Conservation (phyloP, 2,329 filamentous ascomycete species). For the Bipolaris gigantea region DNA sequence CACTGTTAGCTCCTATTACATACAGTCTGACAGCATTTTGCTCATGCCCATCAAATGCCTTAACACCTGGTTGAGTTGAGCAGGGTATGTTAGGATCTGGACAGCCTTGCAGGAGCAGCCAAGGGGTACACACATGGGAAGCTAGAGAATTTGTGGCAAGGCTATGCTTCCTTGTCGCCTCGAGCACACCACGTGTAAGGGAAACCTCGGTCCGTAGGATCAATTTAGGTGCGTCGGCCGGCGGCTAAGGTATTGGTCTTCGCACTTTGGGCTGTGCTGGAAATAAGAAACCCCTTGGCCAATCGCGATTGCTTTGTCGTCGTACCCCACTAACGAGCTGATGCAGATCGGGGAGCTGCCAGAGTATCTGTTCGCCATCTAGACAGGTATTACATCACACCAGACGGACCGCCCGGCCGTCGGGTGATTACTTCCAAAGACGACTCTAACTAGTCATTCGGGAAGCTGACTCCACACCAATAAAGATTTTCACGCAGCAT, state of each 20-base stretch:
- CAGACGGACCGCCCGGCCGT: slow-evolving; percentile 38
- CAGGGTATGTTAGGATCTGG: slow-evolving; percentile 1
- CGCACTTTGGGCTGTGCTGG: not conserved
- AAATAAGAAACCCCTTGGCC: not conserved
- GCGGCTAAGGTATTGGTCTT: not conserved
- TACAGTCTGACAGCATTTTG: slow-evolving; percentile 22
- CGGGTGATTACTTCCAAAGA: slow-evolving; percentile 31
- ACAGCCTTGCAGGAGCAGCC: slow-evolving; percentile 1
- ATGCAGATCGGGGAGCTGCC: not conserved
- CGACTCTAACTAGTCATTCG: slow-evolving; percentile 18
- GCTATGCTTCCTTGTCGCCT: not conserved
- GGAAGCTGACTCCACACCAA: slow-evolving; percentile 22
- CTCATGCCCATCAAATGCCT: slow-evolving; percentile 22
- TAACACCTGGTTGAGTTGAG: slow-evolving; percentile 16
- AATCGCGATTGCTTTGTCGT: not conserved
- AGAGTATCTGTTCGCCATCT: not conserved
- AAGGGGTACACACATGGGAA: not conserved
- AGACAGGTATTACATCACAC: slow-evolving; percentile 2
- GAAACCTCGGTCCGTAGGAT: not conserved
- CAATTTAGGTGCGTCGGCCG: not conserved
- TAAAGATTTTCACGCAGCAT: slow-evolving; percentile 27
- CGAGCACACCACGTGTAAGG: not conserved
- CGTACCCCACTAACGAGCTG: not conserved
- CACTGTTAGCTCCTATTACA: slow-evolving; percentile 23
- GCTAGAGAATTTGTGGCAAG: not conserved